Conservation (phyloP, 768 basidiomycete species). For the Sporobolomyces roseus region DNA sequence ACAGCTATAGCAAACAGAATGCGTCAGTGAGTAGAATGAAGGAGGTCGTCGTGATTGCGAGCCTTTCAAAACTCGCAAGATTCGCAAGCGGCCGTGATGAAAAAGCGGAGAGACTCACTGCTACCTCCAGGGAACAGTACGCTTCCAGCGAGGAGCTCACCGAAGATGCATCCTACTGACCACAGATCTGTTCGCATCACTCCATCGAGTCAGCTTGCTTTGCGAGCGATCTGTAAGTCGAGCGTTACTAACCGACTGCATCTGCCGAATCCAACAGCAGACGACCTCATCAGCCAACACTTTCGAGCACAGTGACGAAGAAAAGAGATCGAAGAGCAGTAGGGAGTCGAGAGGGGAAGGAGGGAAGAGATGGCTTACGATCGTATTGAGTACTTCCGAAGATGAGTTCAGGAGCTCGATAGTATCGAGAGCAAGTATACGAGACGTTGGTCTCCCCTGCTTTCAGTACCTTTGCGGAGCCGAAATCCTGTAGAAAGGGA, state of each 20-base stretch:
- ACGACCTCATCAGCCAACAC: background rate
- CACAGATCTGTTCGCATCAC: constrained; percentile 70
- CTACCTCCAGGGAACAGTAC: constrained; percentile 92
- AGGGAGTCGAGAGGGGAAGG: background rate
- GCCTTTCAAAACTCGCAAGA: too few relatives aligned
- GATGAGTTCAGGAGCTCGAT: constrained; percentile 97
- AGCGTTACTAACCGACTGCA: background rate
- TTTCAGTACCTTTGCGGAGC: constrained; percentile 95
- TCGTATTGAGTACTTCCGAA: constrained; percentile 99
- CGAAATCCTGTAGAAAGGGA: constrained; percentile 72
- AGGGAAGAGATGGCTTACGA: constrained; percentile 67
- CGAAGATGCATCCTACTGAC: constrained; percentile 99
- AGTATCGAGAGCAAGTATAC: constrained; percentile 95
- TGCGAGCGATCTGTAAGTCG: too few relatives aligned
- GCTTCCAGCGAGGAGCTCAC: constrained; percentile 94
- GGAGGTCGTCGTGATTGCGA: too few relatives aligned
- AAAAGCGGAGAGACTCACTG: background rate
- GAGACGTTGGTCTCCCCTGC: constrained; percentile 97
- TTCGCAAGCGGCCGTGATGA: too few relatives aligned
- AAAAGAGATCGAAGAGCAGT: too few relatives aligned
- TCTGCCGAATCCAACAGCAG: background rate
- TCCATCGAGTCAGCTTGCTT: too few relatives aligned
- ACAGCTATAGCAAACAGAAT: constrained; percentile 59
- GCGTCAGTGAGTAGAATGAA: background rate
- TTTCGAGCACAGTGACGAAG: too few relatives aligned